These are phyloP conservation scores for Globisporangium solare DNA, from an alignment of 352 stramenopile species.

Conservation along the genomic window DNA sequence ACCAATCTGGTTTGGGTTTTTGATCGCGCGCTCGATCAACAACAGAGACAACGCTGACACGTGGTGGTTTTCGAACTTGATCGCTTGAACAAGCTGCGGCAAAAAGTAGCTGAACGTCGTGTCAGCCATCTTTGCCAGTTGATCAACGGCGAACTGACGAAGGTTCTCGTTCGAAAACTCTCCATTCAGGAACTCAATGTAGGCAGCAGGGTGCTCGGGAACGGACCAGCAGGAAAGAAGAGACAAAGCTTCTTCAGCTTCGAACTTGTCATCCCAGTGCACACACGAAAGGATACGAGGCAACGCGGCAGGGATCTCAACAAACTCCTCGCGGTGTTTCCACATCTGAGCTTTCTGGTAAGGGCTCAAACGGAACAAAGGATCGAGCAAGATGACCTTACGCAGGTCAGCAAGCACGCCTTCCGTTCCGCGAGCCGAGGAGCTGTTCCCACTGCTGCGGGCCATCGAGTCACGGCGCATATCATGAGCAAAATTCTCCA, in stretches of 20 bases:
- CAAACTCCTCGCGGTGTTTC: constrained; percentile 76
- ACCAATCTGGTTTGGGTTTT: constrained; percentile 85
- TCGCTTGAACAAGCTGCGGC: constrained; percentile 83
- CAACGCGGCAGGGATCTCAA: constrained; percentile 63
- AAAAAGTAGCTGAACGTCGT: constrained; percentile 86
- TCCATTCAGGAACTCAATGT: constrained; percentile 77
- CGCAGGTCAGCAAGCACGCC: constrained; percentile 57
- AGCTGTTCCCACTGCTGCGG: constrained; percentile 53
- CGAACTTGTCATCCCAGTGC: constrained; percentile 69
- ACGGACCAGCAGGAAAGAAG: constrained; percentile 65
- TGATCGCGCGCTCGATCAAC: constrained; percentile 85
- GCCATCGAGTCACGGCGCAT: constrained; percentile 54
- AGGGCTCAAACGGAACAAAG: constrained; percentile 70
- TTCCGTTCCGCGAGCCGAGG: constrained; percentile 33
- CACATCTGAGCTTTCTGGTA: constrained; percentile 85
- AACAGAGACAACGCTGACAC: constrained; percentile 68
- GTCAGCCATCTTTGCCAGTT: constrained; percentile 82
- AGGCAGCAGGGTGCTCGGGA: constrained; percentile 73
- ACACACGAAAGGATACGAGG: constrained; percentile 80
- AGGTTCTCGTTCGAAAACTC: constrained; percentile 76
- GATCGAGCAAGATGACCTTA: constrained; percentile 78
- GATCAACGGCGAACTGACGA: constrained; percentile 68
- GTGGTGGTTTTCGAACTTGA: constrained; percentile 89
- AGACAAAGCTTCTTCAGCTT: constrained; percentile 64
- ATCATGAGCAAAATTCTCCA: constrained; percentile 30